A percentile compares a stretch with the other conserved stretches of the same genome.
Evolutionary conservation across 768 basidiomycete genomes (phyloP).

Genomic region (Lentinus tigrinus): DNA sequence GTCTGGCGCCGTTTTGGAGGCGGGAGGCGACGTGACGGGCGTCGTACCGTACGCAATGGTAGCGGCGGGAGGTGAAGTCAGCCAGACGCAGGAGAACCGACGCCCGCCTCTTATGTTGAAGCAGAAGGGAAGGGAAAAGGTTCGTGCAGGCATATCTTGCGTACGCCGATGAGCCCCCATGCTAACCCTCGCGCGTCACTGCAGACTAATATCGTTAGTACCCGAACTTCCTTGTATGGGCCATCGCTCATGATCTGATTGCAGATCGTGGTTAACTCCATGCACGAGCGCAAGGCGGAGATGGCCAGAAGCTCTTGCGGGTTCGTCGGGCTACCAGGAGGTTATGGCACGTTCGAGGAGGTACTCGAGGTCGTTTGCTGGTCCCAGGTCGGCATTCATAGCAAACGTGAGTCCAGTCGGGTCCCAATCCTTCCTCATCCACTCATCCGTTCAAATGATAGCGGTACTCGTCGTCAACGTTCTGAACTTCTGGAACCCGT

Average conservation of each 20-base stretch:
- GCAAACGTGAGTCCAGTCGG: slow-evolving; percentile 58
- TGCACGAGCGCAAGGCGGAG: slow-evolving; percentile 88
- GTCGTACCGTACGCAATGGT: slow-evolving; percentile 79
- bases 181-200: background rate
- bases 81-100: slow-evolving; percentile 36
- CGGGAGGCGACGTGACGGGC: slow-evolving; percentile 73
- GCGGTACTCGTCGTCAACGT: slow-evolving; percentile 89
- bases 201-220: slow-evolving; percentile 3
- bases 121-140: slow-evolving; percentile 35
- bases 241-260: background rate
- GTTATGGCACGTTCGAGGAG: slow-evolving; percentile 96
- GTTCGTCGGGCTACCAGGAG: slow-evolving; percentile 90
- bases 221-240: background rate
- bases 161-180: background rate
- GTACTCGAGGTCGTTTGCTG: slow-evolving; percentile 91
- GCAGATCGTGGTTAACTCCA: slow-evolving; percentile 72
- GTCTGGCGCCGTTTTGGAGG: slow-evolving; percentile 59
- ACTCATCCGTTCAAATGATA: slow-evolving; percentile 30
- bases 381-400: slow-evolving; percentile 88
- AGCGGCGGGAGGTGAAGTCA: slow-evolving; percentile 59
- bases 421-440: background rate
- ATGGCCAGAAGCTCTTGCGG: slow-evolving; percentile 83
- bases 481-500: slow-evolving; percentile 75
- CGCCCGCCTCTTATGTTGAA: slow-evolving; percentile 26
- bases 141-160: slow-evolving; percentile 20